Conservation (phyloP, 176 grass and related monocot species). For the Raddia guianensis region DNA sequence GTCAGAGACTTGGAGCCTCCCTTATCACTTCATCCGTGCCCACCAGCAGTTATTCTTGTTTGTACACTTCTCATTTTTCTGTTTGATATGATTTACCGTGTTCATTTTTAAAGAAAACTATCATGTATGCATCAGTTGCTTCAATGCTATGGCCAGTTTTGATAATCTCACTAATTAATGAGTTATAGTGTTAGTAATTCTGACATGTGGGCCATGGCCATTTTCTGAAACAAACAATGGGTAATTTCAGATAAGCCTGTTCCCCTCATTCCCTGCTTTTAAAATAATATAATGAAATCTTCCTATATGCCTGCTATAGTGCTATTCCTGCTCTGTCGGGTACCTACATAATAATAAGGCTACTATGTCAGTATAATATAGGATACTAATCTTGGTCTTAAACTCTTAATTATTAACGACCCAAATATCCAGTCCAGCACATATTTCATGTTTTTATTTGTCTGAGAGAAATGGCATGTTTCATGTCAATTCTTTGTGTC, state of each 20-base stretch:
- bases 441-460: slow-evolving; percentile 13
- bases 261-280: not conserved
- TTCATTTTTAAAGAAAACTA: slow-evolving; percentile 30
- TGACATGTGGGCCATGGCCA: not conserved
- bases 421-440: not conserved
- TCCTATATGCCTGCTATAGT: not conserved
- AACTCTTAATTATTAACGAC: not conserved
- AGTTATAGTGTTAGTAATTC: slow-evolving; percentile 10
- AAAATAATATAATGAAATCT: not conserved
- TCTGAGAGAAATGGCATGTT: not conserved
- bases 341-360: slow-evolving; percentile 1
- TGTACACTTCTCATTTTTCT: slow-evolving; percentile 69
- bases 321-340: not conserved
- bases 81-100: slow-evolving; percentile 24
- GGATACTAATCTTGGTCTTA: not conserved
- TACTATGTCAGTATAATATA: not conserved
- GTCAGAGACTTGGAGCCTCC: slow-evolving; percentile 66
- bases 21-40: slow-evolving; percentile 62
- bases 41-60: slow-evolving; percentile 85
- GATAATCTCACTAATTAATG: slow-evolving; percentile 7
- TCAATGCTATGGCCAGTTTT: not conserved
- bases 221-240: not conserved
- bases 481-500: slow-evolving; percentile 1
- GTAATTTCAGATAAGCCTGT: not conserved
- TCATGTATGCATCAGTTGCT: slow-evolving; percentile 7